phyloP scores from a whole-genome alignment of 108 stramenopile genomes.

The Skeletonema marinoi region DNA sequence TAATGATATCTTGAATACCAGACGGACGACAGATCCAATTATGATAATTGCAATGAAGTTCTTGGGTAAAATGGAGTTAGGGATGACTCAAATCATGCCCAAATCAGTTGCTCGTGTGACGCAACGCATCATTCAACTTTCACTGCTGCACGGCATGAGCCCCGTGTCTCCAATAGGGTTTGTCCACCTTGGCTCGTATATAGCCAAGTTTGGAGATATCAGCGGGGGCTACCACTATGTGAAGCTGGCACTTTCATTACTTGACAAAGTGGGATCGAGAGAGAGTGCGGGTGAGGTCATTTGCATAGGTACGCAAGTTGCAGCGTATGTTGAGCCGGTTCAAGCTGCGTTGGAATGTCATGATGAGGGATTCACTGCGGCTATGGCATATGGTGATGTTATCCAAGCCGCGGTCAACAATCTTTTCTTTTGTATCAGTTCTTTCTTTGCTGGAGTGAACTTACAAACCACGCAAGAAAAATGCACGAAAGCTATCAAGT shows the following conservation, averaged over 20 bases:
- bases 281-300: conserved; percentile 16
- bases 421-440: too few relatives aligned
- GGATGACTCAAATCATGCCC: neutral
- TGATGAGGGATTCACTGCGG: neutral
- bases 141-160: conserved; percentile 5
- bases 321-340: conserved; percentile 7
- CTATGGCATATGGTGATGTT: conserved; percentile 19
- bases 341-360: conserved; percentile 2
- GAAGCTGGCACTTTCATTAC: conserved; percentile 1
- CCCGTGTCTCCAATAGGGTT: conserved; percentile 14
- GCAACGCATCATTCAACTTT: conserved; percentile 12
- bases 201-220: conserved; percentile 11
- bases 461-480: too few relatives aligned
- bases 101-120: neutral
- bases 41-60: conserved; percentile 27
- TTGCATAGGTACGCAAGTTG: neutral
- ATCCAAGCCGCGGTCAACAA: too few relatives aligned
- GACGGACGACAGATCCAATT: conserved; percentile 6
- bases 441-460: too few relatives aligned
- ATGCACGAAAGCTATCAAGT: too few relatives aligned
- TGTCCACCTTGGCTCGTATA: conserved; percentile 4
- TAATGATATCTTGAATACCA: conserved; percentile 2
- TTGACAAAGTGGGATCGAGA: conserved; percentile 4
- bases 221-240: conserved; percentile 13
- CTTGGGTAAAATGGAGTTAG: neutral